A percentile compares a stretch with the other conserved stretches of the same genome.
These are phyloP conservation scores for Russula foetens DNA, from an alignment of 768 basidiomycete species.

Conservation along the genomic window DNA sequence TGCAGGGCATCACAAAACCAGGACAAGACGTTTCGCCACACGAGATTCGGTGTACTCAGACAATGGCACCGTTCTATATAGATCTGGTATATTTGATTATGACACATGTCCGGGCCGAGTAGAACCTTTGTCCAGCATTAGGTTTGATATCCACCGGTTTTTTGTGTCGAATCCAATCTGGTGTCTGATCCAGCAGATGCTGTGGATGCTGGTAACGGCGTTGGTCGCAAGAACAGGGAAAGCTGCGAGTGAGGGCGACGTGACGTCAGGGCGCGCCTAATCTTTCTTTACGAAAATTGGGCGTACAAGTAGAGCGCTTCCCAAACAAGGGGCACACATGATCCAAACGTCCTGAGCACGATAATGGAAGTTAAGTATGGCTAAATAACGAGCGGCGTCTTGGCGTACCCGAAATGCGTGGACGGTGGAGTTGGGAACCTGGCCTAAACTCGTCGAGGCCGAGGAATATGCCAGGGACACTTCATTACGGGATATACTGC, in stretches of 20 bases:
- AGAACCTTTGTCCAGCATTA: neutral
- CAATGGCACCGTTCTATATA: neutral
- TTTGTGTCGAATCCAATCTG: neutral
- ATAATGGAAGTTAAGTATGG: constrained; percentile 3
- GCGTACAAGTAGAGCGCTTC: constrained; percentile 17
- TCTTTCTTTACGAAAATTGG: neutral
- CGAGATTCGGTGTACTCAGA: neutral
- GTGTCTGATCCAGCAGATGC: neutral
- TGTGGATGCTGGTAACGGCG: constrained; percentile 1
- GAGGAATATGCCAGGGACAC: neutral
- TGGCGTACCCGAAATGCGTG: constrained; percentile 13
- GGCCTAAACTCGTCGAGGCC: neutral
- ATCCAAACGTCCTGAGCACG: constrained; percentile 17
- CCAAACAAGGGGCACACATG: constrained; percentile 20
- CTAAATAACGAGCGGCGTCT: neutral
- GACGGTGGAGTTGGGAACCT: constrained; percentile 5
- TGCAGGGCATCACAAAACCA: neutral
- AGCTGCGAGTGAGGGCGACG: neutral
- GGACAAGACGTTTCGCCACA: neutral
- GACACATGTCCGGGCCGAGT: neutral
- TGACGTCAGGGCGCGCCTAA: constrained; percentile 4
- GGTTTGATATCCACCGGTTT: neutral
- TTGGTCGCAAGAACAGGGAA: constrained; percentile 16
- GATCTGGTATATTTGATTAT: constrained; percentile 3
- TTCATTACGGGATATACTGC: constrained; percentile 7